Percentiles rank a stretch among this genome's conserved stretches.
These are phyloP conservation scores for Neoboletus subvelutipes DNA, from an alignment of 768 basidiomycete genomes.

Conservation along the genomic window DNA sequence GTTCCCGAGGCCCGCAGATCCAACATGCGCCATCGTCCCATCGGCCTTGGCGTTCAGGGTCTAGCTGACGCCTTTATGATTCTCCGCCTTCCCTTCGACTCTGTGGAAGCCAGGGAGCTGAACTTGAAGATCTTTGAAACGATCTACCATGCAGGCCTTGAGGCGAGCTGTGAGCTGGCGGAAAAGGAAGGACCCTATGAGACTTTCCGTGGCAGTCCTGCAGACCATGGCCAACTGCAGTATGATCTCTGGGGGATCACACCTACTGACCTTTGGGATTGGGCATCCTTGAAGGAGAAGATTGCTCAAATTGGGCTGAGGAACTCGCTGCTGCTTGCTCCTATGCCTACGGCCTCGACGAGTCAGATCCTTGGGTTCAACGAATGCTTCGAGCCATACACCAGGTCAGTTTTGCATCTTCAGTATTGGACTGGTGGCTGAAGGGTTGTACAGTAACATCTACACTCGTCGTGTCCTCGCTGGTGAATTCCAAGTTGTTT, in stretches of 20 bases:
- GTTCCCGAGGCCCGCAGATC: slow-evolving; percentile 87
- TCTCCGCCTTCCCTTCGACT: slow-evolving; percentile 94
- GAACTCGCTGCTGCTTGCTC: slow-evolving; percentile 88
- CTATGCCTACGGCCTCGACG: slow-evolving; percentile 99
- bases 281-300: slow-evolving; percentile 82
- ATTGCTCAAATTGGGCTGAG: slow-evolving; percentile 78
- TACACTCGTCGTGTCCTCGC: slow-evolving; percentile 99
- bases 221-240: slow-evolving; percentile 82
- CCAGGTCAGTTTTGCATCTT: slow-evolving; percentile 53
- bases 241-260: slow-evolving; percentile 95
- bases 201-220: slow-evolving; percentile 90
- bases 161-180: slow-evolving; percentile 88
- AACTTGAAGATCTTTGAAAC: slow-evolving; percentile 99
- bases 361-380: slow-evolving; percentile 98
- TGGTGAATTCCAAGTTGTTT: slow-evolving; percentile 99
- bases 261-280: slow-evolving; percentile 92
- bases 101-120: slow-evolving; percentile 77
- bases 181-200: slow-evolving; percentile 79
- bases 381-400: slow-evolving; percentile 99
- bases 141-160: slow-evolving; percentile 93
- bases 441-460: slow-evolving; percentile 69
- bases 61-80: slow-evolving; percentile 99
- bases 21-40: slow-evolving; percentile 96
- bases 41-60: slow-evolving; percentile 96
- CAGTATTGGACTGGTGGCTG: background rate